Evolutionary conservation across 2,329 filamentous ascomycete genomes (phyloP), one percentile per base, ranked within the genome.

Genomic region (Apiospora sp.): DNA sequence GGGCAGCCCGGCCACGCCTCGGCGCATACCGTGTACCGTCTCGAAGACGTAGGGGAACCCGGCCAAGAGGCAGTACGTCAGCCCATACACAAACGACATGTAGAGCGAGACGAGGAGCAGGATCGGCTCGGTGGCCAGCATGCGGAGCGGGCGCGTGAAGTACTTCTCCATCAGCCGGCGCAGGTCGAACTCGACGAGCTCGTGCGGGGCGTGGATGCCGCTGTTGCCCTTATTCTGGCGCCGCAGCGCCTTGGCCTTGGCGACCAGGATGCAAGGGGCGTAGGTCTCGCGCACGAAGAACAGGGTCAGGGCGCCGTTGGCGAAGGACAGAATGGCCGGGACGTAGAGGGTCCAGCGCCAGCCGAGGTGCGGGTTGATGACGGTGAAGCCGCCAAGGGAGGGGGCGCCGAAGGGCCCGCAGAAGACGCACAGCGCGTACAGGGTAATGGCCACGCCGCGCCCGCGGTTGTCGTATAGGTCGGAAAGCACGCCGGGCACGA

Each of bases 71-170:
- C 54, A 67, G 61, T 71, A 71, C 8, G 48, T 43, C n/a, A 71
- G 12, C 0, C 70, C 70, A 30, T 68, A 71, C 44, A 71, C 48
- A 46, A 71, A 71, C 1, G 70, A 64, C 58, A 68, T 67, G 70
- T 71, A 71, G 19, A 71, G 46, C 34, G 58, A 67, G 16, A 71
- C 30, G 8, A 68, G 43, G 16, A 71, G 61, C 4, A 71, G 30
- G 27, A 71, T 71, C 16, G 70, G 70, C 46, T 71, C 70, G 19
- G 70, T 71, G 7, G 13, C 54, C 34, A 71, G 34, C 70, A 71
- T 71, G 30, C 54, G 46, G 43, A 64, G 46, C n/a, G 70, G 70
- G 13, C 70, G 70, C 27, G 61, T 51, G 24, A 71, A 58, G 48
- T 70, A 70, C 68, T 70, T 70, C 27, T 58, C 48, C 22, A 43